Base-by-base conservation (phyloP, 164 flowering plant species). In the Liquidambar formosana region DNA sequence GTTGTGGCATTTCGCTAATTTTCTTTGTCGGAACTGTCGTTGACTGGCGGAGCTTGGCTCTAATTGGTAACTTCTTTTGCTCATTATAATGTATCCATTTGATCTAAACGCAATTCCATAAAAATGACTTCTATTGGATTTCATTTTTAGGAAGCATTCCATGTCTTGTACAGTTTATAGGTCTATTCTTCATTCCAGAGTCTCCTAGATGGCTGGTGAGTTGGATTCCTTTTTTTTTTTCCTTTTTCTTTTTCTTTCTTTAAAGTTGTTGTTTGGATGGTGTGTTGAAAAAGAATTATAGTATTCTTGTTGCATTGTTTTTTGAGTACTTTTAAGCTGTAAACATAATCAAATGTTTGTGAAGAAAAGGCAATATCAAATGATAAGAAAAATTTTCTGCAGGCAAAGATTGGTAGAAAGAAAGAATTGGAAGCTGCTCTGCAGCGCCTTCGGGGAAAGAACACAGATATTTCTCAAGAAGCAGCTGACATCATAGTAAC, bases 161-260 rank as follows among this genome's bases (percentile, higher is more conserved):
- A 33, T 75, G 81, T 67, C 46, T 83, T 18, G 23, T 79, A 23
- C 86, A 81, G 63, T 16, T 82, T 48, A 3, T 83, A 11, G 86
- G 87, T 19, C 59, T 85, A 61, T 66, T 80, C 72, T 78, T 80
- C 75, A 73, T 83, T 66, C 88, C 86, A 0, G 90, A 86, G 58
- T 86, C 90, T 27, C 88, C 88, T 22, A 81, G 90, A 77, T 86
- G 90, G 88, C 81, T 86, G 81, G 89, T 85, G 56, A 71, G 79
- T 72, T 45, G 41, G 26, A 45, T 27, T 57, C 12, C 9, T 23
- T 23, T 13, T 8, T 14, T 18, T 49, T n/a, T 33, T 56, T 56
- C 21, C 10, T 8, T 19, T 19, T 8, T 0, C 10, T 21, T 8
- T 19, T 22, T 19, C 6, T n/a, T 5, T n/a, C n/a, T n/a, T n/a